A percentile compares a stretch with the other conserved stretches of the same genome.
phyloP scores from a whole-genome alignment of 805 yeast species.

The Debaryomyces castellii region DNA sequence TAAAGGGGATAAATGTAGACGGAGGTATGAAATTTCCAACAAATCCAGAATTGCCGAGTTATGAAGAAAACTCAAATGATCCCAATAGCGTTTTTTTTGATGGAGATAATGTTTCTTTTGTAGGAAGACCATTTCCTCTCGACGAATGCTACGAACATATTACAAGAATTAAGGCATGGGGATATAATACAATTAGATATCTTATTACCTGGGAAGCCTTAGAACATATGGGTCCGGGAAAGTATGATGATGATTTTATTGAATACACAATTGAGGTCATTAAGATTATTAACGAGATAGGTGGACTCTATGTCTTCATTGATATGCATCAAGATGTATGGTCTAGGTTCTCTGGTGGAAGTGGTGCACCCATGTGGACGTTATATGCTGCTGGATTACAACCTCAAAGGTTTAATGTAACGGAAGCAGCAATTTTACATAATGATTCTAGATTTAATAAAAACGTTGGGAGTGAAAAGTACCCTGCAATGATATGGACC shows the following conservation, averaged over 20 bases:
- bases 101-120: constrained; percentile 78
- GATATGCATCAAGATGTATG: constrained; percentile 96
- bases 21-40: constrained; percentile 71
- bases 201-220: constrained; percentile 89
- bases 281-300: constrained; percentile 54
- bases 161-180: constrained; percentile 70
- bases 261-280: constrained; percentile 66
- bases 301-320: constrained; percentile 74
- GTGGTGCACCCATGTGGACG: constrained; percentile 96
- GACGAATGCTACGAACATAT: constrained; percentile 72
- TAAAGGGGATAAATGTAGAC: constrained; percentile 83
- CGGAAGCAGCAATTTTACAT: constrained; percentile 82
- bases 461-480: constrained; percentile 44
- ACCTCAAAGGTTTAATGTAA: constrained; percentile 65
- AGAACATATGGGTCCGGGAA: constrained; percentile 85
- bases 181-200: constrained; percentile 76
- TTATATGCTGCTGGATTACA: constrained; percentile 83
- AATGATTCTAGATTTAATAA: constrained; percentile 42
- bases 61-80: constrained; percentile 36
- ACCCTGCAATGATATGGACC: constrained; percentile 91
- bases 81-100: constrained; percentile 53
- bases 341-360: constrained; percentile 86
- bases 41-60: constrained; percentile 48
- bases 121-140: constrained; percentile 77
- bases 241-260: constrained; percentile 74